Base-by-base conservation (phyloP, 176 grass and related monocot species). In the Leersia perrieri region DNA sequence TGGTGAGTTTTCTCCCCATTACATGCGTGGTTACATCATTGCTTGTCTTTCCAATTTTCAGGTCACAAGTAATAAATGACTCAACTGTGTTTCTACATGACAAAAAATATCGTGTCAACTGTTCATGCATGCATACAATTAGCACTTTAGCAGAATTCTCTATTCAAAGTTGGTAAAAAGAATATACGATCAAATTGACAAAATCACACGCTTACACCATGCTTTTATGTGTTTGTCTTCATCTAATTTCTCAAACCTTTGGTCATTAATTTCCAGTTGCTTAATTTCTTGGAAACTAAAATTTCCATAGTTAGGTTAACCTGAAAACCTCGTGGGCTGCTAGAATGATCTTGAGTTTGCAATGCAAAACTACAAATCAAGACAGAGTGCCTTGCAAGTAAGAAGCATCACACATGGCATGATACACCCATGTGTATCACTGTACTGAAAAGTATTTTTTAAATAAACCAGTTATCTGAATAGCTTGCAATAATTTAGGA, bases 331-430 rank as follows among this genome's bases (percentile, higher is more conserved):
- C 41, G 33, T 20, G 18, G 22, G 44, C 63, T 26, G 9, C 32
- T 38, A 61, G 25, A 41, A 30, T 27, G 9, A 45, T 82, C 18
- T n/a, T 41, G 28, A 45, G 0, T 77, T 77, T 44, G 14, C 62
- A 18, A 64, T 44, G 10, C 39, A 29, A n/a, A n/a, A 32, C 4
- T 44, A 16, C 12, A 41, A 39, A 36, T 13, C 35, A 29, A 29
- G 38, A 44, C 11, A 44, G 38, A 9, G 68, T 42, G 38, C 13
- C 68, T 70, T 70, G 68, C 68, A 42, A 70, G 68, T 32, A 45
- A 45, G 75, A 77, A 77, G 75, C 10, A 78, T 65, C 49, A 53
- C 28, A 31, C 38, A 47, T 47, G 39, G 5, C 75, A 66, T n/a
- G 27, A 39, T 60, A 47, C 42, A 64, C 74, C 40, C 58, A 77